phyloP scores from a whole-genome alignment of 2,329 filamentous ascomycete genomes.

The Thelonectria rubi region DNA sequence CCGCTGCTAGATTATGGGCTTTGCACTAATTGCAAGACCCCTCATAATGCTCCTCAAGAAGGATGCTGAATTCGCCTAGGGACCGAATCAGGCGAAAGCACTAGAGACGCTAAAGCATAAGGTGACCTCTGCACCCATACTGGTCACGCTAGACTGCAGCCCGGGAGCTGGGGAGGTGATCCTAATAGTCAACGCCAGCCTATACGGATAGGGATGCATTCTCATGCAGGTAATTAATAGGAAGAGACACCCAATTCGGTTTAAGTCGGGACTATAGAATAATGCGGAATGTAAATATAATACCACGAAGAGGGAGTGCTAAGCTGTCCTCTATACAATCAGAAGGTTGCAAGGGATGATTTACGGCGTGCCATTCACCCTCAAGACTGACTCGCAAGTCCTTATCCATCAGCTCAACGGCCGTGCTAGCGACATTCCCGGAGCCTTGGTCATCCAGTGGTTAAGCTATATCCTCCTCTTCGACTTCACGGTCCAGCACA shows the following conservation, averaged over 20 bases:
- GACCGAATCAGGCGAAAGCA: not conserved
- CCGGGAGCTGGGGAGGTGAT: not conserved
- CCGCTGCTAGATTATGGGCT: not conserved
- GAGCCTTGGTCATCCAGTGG: too few relatives aligned
- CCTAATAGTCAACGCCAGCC: not conserved
- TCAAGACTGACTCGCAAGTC: not conserved
- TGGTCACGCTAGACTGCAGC: too few relatives aligned
- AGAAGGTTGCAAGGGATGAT: not conserved
- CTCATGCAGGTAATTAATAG: not conserved
- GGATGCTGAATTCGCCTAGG: not conserved
- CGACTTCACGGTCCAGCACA: not conserved
- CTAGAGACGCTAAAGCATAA: too few relatives aligned
- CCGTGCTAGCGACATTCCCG: too few relatives aligned
- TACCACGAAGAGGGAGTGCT: not conserved
- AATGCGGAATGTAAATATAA: not conserved
- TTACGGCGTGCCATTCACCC: not conserved
- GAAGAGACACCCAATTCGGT: not conserved
- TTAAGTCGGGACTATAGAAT: not conserved
- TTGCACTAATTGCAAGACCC: not conserved
- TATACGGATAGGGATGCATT: not conserved
- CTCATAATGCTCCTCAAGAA: not conserved
- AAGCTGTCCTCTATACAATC: too few relatives aligned
- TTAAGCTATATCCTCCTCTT: conserved; percentile 3
- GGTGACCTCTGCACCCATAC: too few relatives aligned
- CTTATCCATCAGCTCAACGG: too few relatives aligned